Evolutionary conservation across 208 protist genomes (phyloP), one percentile per base, ranked within the genome.

Genomic region (Plasmodiophora brassicae): DNA sequence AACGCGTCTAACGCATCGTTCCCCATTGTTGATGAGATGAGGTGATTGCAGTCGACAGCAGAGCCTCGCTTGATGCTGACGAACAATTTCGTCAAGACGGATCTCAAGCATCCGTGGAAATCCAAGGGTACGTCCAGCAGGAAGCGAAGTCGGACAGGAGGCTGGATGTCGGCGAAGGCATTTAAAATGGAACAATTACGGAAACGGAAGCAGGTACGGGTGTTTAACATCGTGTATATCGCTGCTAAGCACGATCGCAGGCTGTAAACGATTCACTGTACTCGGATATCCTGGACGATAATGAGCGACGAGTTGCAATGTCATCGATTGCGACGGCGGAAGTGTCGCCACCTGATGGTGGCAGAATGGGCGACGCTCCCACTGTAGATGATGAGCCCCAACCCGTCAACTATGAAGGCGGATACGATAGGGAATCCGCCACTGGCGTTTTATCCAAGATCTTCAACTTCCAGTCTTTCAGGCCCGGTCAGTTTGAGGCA

Each of bases 401-500:
- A n/a, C n/a, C n/a, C n/a, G n/a, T n/a, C n/a, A n/a, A 57, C 50
- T 57, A 28, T 25, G 25, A 25, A 14, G 50, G 50, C 50, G 25
- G 14, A 57, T 57, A 28, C 50, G 25, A 57, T 57, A 14, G 50
- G 20, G 50, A 57, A 14, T 25, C 25, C 50, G 50, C 50, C 25
- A 57, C 25, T 14, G 25, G 20, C 10, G 65, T 78, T 32, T 32
- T 78, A 32, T 38, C 14, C 32, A 32, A 78, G 20, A 32, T 38
- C 10, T 78, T 78, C n/a, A 38, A 38, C 20, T 78, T 78, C 65
- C 5, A n/a, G 20, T 78, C 65, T 14, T 78, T 78, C 41, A n/a
- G 65, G 5, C n/a, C 5, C 10, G n/a, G n/a, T 5, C 65, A 78
- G 83, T 50, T 85, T 46, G 90, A 94, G 87, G 87, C 84, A 25